Percentiles rank a stretch among this genome's conserved stretches.
These are phyloP conservation scores for apple (Malus domestica) DNA, from an alignment of 306 rosid genomes.

Conservation along the genomic window DNA sequence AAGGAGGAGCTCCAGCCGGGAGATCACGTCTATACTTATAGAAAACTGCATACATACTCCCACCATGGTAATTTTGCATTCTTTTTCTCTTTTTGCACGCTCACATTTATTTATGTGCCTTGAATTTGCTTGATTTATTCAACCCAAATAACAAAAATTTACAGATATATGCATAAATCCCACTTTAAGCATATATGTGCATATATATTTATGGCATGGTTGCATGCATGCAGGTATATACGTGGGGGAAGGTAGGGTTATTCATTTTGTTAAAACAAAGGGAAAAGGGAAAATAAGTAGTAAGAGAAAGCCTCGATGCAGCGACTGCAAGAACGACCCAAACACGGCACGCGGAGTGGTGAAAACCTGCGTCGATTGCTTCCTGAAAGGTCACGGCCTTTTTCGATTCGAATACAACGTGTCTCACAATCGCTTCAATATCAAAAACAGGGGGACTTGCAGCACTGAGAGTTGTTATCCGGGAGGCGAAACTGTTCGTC, in stretches of 20 bases:
- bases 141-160: too few relatives aligned
- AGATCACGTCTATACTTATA: constrained; percentile 9
- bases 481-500: neutral
- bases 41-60: neutral
- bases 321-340: neutral
- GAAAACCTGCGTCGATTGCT: constrained; percentile 11
- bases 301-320: too few relatives aligned
- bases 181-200: too few relatives aligned
- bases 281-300: too few relatives aligned
- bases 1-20: neutral
- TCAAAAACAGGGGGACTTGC: neutral
- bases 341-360: neutral
- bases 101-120: too few relatives aligned
- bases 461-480: neutral
- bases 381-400: neutral
- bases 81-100: too few relatives aligned
- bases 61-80: neutral
- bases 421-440: neutral
- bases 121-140: too few relatives aligned
- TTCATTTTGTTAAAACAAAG: neutral
- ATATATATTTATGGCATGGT: too few relatives aligned
- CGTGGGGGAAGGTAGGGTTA: neutral
- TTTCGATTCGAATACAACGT: constrained; percentile 2
- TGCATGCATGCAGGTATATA: too few relatives aligned
- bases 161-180: too few relatives aligned